A percentile compares a stretch with the other conserved stretches of the same genome.
These are phyloP conservation scores for Cyclostephanos tholiformis DNA, from an alignment of 108 stramenopile genomes.

Conservation along the genomic window DNA sequence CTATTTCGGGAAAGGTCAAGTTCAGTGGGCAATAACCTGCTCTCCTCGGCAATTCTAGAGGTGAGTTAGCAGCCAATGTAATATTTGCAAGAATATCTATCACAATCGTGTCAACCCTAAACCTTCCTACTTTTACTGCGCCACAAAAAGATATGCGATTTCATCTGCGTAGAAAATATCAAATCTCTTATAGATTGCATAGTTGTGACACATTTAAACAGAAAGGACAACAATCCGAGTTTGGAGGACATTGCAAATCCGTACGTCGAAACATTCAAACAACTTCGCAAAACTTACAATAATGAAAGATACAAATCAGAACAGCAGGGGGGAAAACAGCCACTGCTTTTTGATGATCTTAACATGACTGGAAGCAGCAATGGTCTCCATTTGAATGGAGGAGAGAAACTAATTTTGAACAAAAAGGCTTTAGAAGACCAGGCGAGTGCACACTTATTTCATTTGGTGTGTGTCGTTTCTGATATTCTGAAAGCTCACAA, in stretches of 20 bases:
- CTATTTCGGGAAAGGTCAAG: conserved; percentile 68
- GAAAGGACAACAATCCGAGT: conserved; percentile 42
- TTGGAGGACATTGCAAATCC: conserved; percentile 84
- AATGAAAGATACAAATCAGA: conserved; percentile 33
- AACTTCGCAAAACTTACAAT: conserved; percentile 68
- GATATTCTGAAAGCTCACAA: background rate
- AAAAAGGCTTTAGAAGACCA: conserved; percentile 76
- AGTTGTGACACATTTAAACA: conserved; percentile 64
- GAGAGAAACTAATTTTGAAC: conserved; percentile 39
- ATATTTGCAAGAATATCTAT: background rate
- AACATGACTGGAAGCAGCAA: conserved; percentile 17
- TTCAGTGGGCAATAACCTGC: conserved; percentile 83
- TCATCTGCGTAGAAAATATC: conserved; percentile 77
- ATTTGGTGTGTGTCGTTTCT: conserved; percentile 30
- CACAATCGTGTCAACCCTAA: background rate
- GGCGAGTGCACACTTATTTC: conserved; percentile 32
- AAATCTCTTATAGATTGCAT: conserved; percentile 87
- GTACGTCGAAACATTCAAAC: conserved; percentile 76
- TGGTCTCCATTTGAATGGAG: conserved; percentile 8
- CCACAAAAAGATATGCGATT: conserved; percentile 76
- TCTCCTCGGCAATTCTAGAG: conserved; percentile 83
- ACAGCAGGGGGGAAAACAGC: conserved; percentile 6
- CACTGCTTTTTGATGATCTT: background rate
- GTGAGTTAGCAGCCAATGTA: conserved; percentile 25
- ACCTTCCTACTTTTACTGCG: background rate